Conservation (phyloP, 2,329 filamentous ascomycete genomes). For the Epichloe aotearoae region DNA sequence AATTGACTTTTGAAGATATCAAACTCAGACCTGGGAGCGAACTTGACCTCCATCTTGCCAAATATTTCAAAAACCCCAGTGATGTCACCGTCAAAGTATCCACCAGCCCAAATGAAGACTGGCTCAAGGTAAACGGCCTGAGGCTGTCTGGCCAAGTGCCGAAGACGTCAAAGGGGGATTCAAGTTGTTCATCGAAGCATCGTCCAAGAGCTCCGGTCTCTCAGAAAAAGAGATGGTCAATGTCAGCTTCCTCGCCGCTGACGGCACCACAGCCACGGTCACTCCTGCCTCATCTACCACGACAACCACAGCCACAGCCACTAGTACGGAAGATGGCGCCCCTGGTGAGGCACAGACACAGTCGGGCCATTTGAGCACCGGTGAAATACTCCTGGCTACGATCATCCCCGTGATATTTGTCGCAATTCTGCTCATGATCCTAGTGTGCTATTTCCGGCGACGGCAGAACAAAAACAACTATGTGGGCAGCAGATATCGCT, state of each 20-base stretch:
- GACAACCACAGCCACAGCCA: conserved; percentile 11
- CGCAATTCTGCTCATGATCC: conserved; percentile 18
- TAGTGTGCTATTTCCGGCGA: conserved; percentile 22
- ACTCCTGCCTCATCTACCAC: conserved; percentile 12
- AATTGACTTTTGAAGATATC: conserved; percentile 25
- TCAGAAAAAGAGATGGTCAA: conserved; percentile 25
- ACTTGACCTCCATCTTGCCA: conserved; percentile 29
- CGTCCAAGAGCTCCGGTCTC: conserved; percentile 19
- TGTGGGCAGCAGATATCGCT: conserved; percentile 16
- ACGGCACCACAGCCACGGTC: conserved; percentile 13
- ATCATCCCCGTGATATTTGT: conserved; percentile 29
- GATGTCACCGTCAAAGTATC: conserved; percentile 25
- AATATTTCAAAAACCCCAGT: conserved; percentile 27
- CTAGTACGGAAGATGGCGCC: conserved; percentile 10
- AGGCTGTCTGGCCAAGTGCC: conserved; percentile 30
- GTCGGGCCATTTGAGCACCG: conserved; percentile 15
- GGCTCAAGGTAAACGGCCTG: conserved; percentile 28
- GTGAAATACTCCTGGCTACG: conserved; percentile 28
- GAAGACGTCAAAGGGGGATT: conserved; percentile 17
- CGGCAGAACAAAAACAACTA: conserved; percentile 16
- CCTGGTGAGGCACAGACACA: conserved; percentile 7
- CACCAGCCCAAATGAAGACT: conserved; percentile 23
- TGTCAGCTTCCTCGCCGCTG: conserved; percentile 20
- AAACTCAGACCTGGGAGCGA: conserved; percentile 26
- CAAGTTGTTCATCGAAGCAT: conserved; percentile 18